Evolutionary conservation across 768 basidiomycete genomes (phyloP).

Genomic region (Tephrocybe sp.): DNA sequence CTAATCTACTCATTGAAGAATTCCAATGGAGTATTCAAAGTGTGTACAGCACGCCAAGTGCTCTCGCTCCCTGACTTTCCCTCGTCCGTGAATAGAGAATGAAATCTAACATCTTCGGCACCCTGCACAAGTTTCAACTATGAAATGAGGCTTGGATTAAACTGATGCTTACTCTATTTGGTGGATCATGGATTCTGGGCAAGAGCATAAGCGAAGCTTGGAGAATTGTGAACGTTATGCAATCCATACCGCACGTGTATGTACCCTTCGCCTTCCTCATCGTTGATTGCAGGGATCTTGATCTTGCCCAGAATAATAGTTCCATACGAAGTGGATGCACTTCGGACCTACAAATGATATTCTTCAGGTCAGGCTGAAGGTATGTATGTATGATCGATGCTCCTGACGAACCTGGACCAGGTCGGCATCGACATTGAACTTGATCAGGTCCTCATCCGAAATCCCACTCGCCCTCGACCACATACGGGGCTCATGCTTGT

Average conservation of each 20-base stretch:
- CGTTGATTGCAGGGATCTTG: slow-evolving; percentile 64
- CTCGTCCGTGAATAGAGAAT: slow-evolving; percentile 71
- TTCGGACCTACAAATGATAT: slow-evolving; percentile 40
- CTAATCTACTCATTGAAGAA: slow-evolving; percentile 66
- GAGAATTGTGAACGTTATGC: slow-evolving; percentile 5
- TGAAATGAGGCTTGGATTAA: neutral
- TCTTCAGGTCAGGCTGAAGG: neutral
- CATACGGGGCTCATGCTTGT: slow-evolving; percentile 71
- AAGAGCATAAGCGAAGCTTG: slow-evolving; percentile 6
- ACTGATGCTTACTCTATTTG: slow-evolving; percentile 52
- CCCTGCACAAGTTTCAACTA: slow-evolving; percentile 40
- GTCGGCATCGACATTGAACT: slow-evolving; percentile 49
- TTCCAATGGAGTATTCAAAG: slow-evolving; percentile 53
- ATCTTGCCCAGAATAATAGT: slow-evolving; percentile 77
- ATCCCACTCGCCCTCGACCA: slow-evolving; percentile 60
- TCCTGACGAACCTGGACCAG: slow-evolving; percentile 38
- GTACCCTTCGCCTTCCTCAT: slow-evolving; percentile 62
- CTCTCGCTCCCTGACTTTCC: slow-evolving; percentile 35
- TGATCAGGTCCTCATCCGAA: slow-evolving; percentile 50
- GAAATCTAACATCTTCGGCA: slow-evolving; percentile 63
- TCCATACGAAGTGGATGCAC: slow-evolving; percentile 62
- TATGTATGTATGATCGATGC: no score
- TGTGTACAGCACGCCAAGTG: slow-evolving; percentile 68
- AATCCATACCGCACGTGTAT: slow-evolving; percentile 64
- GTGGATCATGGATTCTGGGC: slow-evolving; percentile 71